Percentiles rank a stretch among this genome's conserved stretches.
Conservation (phyloP, 345 rosid species). For the Bruguiera parviflora region DNA sequence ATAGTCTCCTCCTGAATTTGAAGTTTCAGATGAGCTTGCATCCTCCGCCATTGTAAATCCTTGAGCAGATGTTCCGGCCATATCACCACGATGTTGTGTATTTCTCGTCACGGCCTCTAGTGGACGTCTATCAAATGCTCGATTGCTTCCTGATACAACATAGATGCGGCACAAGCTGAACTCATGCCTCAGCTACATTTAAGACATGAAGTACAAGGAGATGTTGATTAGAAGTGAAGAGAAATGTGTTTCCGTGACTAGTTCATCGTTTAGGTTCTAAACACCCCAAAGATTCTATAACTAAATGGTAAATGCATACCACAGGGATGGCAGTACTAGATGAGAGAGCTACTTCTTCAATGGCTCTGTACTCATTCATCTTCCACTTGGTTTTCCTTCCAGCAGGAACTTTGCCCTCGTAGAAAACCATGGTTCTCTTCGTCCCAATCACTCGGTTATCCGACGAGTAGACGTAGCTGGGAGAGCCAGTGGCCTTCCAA, state of each 20-base stretch:
- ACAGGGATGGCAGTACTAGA: slow-evolving; percentile 33
- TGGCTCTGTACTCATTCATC: slow-evolving; percentile 89
- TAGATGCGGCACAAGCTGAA: slow-evolving; percentile 86
- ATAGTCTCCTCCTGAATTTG: slow-evolving; percentile 40
- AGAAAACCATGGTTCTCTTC: slow-evolving; percentile 94
- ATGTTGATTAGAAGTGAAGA: slow-evolving; percentile 17
- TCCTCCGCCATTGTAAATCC: slow-evolving; percentile 19
- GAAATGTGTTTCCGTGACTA: not conserved
- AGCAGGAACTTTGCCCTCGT: slow-evolving; percentile 73
- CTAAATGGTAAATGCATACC: slow-evolving; percentile 26
- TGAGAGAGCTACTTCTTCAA: slow-evolving; percentile 39
- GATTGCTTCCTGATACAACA: slow-evolving; percentile 61
- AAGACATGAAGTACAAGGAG: slow-evolving; percentile 13
- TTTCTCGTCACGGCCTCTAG: slow-evolving; percentile 32
- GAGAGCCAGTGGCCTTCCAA: slow-evolving; percentile 98
- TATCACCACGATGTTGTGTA: slow-evolving; percentile 22
- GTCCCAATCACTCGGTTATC: slow-evolving; percentile 65
- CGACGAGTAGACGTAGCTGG: slow-evolving; percentile 68
- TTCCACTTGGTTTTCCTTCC: slow-evolving; percentile 92
- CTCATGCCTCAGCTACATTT: slow-evolving; percentile 67
- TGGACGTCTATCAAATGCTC: slow-evolving; percentile 94
- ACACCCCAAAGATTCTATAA: not conserved
- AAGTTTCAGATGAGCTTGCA: slow-evolving; percentile 47
- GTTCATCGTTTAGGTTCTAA: not conserved
- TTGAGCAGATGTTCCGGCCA: slow-evolving; percentile 33